Evolutionary conservation across 2,329 filamentous ascomycete species (phyloP), one percentile per base, ranked within the genome.

Genomic region (Xylaria digitata): DNA sequence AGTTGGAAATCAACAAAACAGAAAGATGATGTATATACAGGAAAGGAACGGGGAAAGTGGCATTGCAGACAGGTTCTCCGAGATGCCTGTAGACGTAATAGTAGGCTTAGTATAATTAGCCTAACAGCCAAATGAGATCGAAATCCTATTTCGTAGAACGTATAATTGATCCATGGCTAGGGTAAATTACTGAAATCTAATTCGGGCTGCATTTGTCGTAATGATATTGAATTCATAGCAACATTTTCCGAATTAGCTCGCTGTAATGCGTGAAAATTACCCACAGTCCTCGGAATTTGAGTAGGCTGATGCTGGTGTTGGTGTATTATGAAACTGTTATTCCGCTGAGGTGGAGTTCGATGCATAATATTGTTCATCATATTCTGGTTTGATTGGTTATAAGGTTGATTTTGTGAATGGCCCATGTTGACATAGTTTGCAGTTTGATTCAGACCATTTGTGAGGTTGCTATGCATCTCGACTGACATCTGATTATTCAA

Each of bases 191-290:
- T 79, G 68, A 81, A 83, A 57, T 82, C 80, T 68, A 83, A 73
- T 7, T 82, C 81, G 1, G 76, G 65, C 5, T 77, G 78, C 64
- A 82, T 75, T 15, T 76, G 74, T 49, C 75, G 77, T 60, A 83
- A 75, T 6, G 76, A 76, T 9, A 82, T 65, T 0, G 77, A 63
- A 45, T 72, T 75, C 70, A 82, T 77, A 1, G 76, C 54, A 13
- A 75, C 77, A 26, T 77, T 78, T 48, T 84, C 83, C 0, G 81
- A 78, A 59, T 80, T 82, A 11, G 80, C 78, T 45, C 84, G 77
- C 63, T 85, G 84, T 2, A 86, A 71, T 1, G 81, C 80, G 30
- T 86, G 84, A 57, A 85, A 87, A 56, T 85, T 83, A 2, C 80
- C 82, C 0, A 84, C 80, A 1, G 82, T 82, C 53, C 81, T 78